Evolutionary conservation across 2,329 filamentous ascomycete species (phyloP).

Genomic region (Rhynchosporium graminicola): DNA sequence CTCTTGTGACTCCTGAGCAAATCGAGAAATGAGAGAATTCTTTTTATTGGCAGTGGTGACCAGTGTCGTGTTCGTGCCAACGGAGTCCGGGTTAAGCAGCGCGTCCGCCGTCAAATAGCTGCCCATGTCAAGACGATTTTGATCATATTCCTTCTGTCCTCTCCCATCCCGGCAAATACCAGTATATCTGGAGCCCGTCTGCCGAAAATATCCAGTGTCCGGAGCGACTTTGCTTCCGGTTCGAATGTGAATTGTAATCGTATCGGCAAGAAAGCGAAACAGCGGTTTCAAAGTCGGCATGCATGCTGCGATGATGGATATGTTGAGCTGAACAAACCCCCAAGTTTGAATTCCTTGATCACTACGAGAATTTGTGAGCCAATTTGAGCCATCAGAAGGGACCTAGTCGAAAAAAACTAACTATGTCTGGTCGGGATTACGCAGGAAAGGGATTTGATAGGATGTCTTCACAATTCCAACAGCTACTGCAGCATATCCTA

Average conservation of each 20-base stretch:
- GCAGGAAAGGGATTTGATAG: background rate
- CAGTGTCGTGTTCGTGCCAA: background rate
- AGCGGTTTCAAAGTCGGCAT: slow-evolving; percentile 7
- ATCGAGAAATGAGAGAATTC: background rate
- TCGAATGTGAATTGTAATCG: background rate
- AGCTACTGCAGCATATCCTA: slow-evolving; percentile 35
- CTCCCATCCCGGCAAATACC: background rate
- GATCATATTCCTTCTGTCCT: background rate
- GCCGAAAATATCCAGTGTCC: background rate
- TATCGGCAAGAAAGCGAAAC: background rate
- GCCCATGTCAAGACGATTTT: background rate
- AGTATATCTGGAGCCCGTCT: background rate
- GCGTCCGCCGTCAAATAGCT: background rate
- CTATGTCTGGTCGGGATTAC: background rate
- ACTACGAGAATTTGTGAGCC: background rate
- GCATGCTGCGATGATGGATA: slow-evolving; percentile 9
- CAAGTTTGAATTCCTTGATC: slow-evolving; percentile 6
- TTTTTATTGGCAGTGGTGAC: background rate
- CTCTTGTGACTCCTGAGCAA: background rate
- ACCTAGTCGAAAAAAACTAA: background rate
- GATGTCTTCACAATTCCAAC: slow-evolving; percentile 6
- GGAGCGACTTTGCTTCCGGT: background rate
- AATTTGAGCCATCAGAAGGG: background rate
- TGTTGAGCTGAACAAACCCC: slow-evolving; percentile 13
- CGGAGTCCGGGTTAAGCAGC: background rate